Conservation (phyloP, 805 yeast species). For the Pachysolen tannophilus region DNA sequence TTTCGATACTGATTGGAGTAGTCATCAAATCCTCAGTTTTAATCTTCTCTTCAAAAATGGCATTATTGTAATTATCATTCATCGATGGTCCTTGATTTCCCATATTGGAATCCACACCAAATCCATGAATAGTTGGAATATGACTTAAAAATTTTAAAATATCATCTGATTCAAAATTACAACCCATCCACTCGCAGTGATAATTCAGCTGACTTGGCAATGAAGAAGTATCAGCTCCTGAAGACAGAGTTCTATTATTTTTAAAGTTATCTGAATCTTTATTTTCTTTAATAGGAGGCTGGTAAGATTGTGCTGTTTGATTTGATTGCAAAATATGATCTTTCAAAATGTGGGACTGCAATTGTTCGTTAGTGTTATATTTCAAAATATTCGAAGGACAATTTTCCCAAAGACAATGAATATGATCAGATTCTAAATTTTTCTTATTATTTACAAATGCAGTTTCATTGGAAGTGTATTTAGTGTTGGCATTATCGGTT, state of each 20-base stretch:
- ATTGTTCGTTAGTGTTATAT: constrained; percentile 2
- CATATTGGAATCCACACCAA: no score
- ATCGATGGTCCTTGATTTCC: constrained; percentile 20
- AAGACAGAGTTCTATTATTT: not conserved
- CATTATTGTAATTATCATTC: constrained; percentile 7
- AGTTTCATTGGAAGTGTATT: no score
- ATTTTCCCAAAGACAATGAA: constrained; percentile 8
- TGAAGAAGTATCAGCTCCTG: not conserved
- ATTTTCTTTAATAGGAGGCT: no score
- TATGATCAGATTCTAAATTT: constrained; percentile 3
- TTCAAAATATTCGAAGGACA: constrained; percentile 1
- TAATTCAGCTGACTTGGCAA: no score
- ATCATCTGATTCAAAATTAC: constrained; percentile 50
- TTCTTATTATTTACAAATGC: no score
- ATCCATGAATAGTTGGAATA: constrained; percentile 39
- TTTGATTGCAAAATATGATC: no score
- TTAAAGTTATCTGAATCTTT: no score
- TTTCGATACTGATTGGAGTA: constrained; percentile 5
- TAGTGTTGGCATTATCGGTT: no score
- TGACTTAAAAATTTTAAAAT: constrained; percentile 52
- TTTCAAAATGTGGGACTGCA: constrained; percentile 5
- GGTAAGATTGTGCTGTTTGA: no score
- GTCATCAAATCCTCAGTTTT: constrained; percentile 1
- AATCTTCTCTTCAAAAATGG: not conserved
- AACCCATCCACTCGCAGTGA: constrained; percentile 72